phyloP scores from a whole-genome alignment of 495 filamentous ascomycete genomes.

The Mytilinidion resinicola region DNA sequence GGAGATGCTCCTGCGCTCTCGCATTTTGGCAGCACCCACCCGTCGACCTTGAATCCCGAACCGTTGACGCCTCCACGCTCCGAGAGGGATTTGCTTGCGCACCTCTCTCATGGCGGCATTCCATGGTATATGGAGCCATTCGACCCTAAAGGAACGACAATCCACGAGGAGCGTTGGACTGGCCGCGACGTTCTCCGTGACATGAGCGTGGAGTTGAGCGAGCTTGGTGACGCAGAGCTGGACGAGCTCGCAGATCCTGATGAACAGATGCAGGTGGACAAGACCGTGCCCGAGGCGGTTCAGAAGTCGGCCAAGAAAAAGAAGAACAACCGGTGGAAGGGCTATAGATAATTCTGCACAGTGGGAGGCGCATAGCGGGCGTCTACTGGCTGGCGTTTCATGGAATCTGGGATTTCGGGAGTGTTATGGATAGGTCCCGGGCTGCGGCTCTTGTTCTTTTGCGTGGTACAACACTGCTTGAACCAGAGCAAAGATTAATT shows the following conservation, averaged over 20 bases:
- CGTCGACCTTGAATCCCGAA: conserved; percentile 6
- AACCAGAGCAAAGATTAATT: too few species aligned
- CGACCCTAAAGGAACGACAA: conserved; percentile 67
- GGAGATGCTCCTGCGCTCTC: conserved; percentile 1
- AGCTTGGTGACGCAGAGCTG: conserved; percentile 82
- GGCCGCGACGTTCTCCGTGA: conserved; percentile 67
- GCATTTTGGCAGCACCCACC: conserved; percentile 3
- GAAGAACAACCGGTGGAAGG: conserved; percentile 21
- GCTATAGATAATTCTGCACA: conserved; percentile 8
- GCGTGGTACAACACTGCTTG: too few species aligned
- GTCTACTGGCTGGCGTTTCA: too few species aligned
- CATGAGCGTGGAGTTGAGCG: conserved; percentile 80
- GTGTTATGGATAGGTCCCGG: too few species aligned
- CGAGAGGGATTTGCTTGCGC: conserved; percentile 47
- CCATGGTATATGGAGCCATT: conserved; percentile 86
- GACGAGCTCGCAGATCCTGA: conserved; percentile 50
- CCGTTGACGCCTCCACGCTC: conserved; percentile 39
- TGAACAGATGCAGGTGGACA: conserved; percentile 15
- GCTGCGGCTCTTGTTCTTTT: too few species aligned
- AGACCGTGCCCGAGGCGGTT: conserved; percentile 11
- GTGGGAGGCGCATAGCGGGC: too few species aligned
- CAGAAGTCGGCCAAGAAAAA: conserved; percentile 10
- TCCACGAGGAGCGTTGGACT: conserved; percentile 70
- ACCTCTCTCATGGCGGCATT: conserved; percentile 65
- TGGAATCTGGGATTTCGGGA: too few species aligned